These are phyloP conservation scores for Inga leiocalycina DNA, from an alignment of 306 rosid genomes.

Conservation along the genomic window DNA sequence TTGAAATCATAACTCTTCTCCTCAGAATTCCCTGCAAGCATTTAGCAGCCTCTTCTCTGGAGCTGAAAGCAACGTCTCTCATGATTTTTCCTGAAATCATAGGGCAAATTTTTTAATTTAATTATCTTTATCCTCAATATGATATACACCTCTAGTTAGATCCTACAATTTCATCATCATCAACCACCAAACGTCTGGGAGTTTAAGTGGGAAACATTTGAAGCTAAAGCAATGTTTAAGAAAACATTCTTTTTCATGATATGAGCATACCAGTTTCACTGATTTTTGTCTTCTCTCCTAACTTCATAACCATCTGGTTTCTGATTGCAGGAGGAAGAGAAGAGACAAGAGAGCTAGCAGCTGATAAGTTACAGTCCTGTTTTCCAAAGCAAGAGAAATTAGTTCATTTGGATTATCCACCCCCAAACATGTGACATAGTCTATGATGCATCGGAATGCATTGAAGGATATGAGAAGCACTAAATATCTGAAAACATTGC, in stretches of 20 bases:
- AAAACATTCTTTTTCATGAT: constrained; percentile 10
- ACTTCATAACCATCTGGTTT: constrained; percentile 59
- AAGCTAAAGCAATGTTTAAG: constrained; percentile 4
- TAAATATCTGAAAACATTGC: constrained; percentile 17
- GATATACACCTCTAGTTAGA: constrained; percentile 22
- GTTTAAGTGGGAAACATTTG: not conserved
- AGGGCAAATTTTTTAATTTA: not conserved
- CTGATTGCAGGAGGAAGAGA: constrained; percentile 66
- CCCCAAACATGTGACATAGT: not conserved
- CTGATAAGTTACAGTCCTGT: constrained; percentile 69
- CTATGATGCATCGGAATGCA: not conserved
- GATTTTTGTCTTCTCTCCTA: constrained; percentile 46
- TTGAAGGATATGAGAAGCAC: constrained; percentile 12
- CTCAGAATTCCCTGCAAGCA: constrained; percentile 68
- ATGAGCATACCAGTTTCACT: constrained; percentile 59
- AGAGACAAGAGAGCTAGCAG: constrained; percentile 59
- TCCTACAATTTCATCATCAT: not conserved
- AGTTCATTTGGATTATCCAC: constrained; percentile 26
- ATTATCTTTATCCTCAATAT: constrained; percentile 16
- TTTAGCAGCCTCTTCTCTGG: constrained; percentile 75
- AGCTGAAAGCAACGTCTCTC: constrained; percentile 43
- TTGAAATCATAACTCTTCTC: constrained; percentile 81
- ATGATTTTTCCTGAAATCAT: constrained; percentile 55
- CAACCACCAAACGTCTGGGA: not conserved
- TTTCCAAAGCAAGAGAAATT: constrained; percentile 35